Conservation (phyloP, 2,329 filamentous ascomycete genomes). For the Phaeophleospora eucalypticola region DNA sequence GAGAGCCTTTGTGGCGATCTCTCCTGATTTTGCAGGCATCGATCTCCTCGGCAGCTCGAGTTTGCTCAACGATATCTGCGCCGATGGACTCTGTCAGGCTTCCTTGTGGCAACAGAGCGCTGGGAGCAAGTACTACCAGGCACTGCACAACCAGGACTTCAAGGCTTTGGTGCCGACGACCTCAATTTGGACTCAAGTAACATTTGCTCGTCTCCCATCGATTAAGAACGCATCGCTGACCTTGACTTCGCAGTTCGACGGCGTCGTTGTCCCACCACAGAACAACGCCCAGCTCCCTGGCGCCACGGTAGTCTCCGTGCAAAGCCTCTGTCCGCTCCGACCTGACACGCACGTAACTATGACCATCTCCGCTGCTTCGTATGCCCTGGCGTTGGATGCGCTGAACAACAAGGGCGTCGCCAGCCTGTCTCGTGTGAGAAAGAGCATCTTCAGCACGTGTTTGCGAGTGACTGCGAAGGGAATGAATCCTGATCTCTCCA, state of each 20-base stretch:
- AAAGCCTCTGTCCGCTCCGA: constrained; percentile 26
- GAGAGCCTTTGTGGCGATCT: constrained; percentile 25
- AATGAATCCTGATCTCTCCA: constrained; percentile 21
- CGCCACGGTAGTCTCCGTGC: constrained; percentile 23
- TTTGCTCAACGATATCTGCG: constrained; percentile 22
- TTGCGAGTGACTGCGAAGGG: constrained; percentile 18
- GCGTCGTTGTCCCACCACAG: constrained; percentile 25
- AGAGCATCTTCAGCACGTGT: constrained; percentile 16
- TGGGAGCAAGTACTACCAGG: constrained; percentile 29
- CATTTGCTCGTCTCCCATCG: background rate
- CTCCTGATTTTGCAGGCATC: constrained; percentile 30
- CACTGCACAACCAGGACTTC: constrained; percentile 25
- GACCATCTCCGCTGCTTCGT: constrained; percentile 28
- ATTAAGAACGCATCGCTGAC: background rate
- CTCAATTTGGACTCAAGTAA: constrained; percentile 25
- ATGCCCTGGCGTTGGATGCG: constrained; percentile 28
- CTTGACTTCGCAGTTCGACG: constrained; percentile 18
- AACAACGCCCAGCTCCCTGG: constrained; percentile 28
- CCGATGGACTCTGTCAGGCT: constrained; percentile 26
- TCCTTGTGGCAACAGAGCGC: constrained; percentile 29
- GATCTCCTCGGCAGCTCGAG: constrained; percentile 21
- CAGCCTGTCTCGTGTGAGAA: constrained; percentile 18
- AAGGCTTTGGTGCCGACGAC: constrained; percentile 27
- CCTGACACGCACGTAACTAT: constrained; percentile 24
- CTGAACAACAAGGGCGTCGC: constrained; percentile 26